These are phyloP conservation scores for Kazachstania kunashirensis DNA, from an alignment of 805 yeast genomes.

Conservation along the genomic window DNA sequence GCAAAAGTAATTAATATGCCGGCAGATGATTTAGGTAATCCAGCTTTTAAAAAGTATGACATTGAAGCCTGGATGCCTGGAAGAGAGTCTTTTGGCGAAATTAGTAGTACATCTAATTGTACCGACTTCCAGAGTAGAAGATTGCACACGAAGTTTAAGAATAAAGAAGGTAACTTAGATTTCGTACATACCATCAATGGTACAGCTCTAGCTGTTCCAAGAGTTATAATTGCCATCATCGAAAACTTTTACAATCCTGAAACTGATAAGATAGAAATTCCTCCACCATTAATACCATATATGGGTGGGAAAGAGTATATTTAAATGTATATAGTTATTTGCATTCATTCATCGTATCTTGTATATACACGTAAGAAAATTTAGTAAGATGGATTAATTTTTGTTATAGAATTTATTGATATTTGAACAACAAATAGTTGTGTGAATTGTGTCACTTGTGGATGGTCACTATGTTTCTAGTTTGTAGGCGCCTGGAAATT, in stretches of 20 bases:
- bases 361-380: background rate
- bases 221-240: constrained; percentile 79
- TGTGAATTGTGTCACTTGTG: too few relatives aligned
- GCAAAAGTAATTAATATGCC: constrained; percentile 88
- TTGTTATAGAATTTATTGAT: too few relatives aligned
- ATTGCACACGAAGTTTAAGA: constrained; percentile 52
- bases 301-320: constrained; percentile 53
- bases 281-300: constrained; percentile 54
- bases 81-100: constrained; percentile 84
- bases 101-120: constrained; percentile 86
- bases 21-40: constrained; percentile 81
- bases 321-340: background rate
- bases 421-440: too few relatives aligned
- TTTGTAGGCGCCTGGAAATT: too few relatives aligned
- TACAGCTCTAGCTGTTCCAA: constrained; percentile 91
- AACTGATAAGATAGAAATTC: constrained; percentile 48
- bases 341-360: background rate
- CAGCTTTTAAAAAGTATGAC: constrained; percentile 85
- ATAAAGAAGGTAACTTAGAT: constrained; percentile 27
- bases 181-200: constrained; percentile 85
- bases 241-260: constrained; percentile 70
- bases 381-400: background rate
- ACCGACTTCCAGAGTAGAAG: constrained; percentile 85
- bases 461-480: too few relatives aligned
- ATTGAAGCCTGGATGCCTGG: constrained; percentile 99